Percentiles rank a stretch among this genome's conserved stretches.
Evolutionary conservation across 75 land plant species (phyloP).

Genomic region (Sequoiadendron giganteum): DNA sequence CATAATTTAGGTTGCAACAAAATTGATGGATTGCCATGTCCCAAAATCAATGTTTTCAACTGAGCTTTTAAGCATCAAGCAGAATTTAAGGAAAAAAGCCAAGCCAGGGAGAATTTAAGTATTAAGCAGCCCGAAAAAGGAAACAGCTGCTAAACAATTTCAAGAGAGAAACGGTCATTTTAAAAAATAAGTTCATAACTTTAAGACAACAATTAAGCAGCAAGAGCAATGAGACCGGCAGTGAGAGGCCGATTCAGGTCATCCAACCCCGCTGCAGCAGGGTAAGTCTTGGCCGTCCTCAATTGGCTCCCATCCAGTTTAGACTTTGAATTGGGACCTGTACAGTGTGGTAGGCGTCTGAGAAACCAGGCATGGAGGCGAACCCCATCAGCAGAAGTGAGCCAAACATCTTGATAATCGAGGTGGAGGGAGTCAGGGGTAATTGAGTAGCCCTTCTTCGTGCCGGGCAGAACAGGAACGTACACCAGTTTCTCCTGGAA

Average conservation of each 20-base stretch:
- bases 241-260: background rate
- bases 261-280: background rate
- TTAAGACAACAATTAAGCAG: too few relatives aligned
- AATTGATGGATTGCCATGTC: background rate
- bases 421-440: constrained; percentile 84
- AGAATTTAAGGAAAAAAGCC: too few relatives aligned
- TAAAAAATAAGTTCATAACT: too few relatives aligned
- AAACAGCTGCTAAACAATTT: too few relatives aligned
- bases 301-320: background rate
- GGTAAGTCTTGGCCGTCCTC: too few relatives aligned
- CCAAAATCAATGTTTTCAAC: background rate
- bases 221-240: too few relatives aligned
- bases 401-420: constrained; percentile 90
- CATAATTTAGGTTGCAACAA: background rate
- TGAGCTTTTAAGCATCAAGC: too few relatives aligned
- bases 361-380: constrained; percentile 96
- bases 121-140: too few relatives aligned
- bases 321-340: constrained; percentile 37
- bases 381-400: constrained; percentile 74
- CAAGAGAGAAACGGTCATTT: too few relatives aligned
- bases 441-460: constrained; percentile 75
- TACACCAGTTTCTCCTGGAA: constrained; percentile 94
- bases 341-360: constrained; percentile 58
- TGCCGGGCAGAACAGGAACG: constrained; percentile 94
- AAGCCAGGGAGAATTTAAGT: too few relatives aligned